Evolutionary conservation across 257 asterid species (phyloP).

Genomic region (Nicotiana knightiana): DNA sequence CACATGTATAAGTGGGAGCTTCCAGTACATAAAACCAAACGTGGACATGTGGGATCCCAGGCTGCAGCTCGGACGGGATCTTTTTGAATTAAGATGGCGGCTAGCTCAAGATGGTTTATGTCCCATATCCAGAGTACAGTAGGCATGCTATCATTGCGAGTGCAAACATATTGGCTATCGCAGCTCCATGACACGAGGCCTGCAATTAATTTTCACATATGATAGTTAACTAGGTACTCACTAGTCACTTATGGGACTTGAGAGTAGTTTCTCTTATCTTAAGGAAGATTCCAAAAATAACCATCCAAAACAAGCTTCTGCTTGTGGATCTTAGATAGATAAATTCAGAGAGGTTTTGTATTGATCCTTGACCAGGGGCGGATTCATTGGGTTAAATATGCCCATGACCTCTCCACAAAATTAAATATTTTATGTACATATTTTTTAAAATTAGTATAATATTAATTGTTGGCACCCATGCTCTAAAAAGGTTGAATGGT

Average conservation of each 20-base stretch:
- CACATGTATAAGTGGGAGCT: conserved; percentile 82
- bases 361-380: neutral
- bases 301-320: neutral
- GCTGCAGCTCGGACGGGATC: conserved; percentile 84
- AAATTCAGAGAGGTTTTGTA: neutral
- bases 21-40: conserved; percentile 83
- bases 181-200: conserved; percentile 95
- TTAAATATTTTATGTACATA: no score
- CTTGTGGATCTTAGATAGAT: neutral
- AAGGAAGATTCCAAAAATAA: neutral
- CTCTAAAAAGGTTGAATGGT: no score
- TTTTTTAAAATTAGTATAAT: no score
- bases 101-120: conserved; percentile 76
- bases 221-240: neutral
- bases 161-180: conserved; percentile 77
- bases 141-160: conserved; percentile 96
- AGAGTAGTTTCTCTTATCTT: conserved; percentile 6
- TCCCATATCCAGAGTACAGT: conserved; percentile 98
- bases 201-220: conserved; percentile 26
- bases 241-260: conserved; percentile 1
- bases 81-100: conserved; percentile 81
- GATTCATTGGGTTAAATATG: no score
- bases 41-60: conserved; percentile 91
- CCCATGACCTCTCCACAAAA: no score
- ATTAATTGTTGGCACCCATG: no score